These are phyloP conservation scores for Drosera capensis DNA, from an alignment of 148 eudicot genomes.

Conservation along the genomic window DNA sequence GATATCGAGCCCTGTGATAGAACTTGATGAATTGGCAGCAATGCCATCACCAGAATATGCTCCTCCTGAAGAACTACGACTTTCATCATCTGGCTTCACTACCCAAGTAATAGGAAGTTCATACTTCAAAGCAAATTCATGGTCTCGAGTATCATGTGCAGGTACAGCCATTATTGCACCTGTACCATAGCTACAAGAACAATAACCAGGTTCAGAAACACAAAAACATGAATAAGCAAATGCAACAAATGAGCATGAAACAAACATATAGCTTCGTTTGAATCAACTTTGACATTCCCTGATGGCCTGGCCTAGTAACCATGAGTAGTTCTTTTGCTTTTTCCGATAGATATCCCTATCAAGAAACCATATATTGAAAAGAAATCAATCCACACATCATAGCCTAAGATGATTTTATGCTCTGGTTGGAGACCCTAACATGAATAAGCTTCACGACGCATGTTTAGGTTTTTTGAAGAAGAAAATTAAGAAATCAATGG, in stretches of 20 bases:
- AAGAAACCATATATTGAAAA: too few species aligned
- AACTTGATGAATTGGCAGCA: slow-evolving; percentile 58
- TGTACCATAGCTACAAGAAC: slow-evolving; percentile 72
- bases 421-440: too few species aligned
- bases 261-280: background rate
- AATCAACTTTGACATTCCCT: too few species aligned
- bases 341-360: too few species aligned
- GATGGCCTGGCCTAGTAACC: too few species aligned
- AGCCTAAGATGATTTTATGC: too few species aligned
- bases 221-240: slow-evolving; percentile 1
- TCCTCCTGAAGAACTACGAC: slow-evolving; percentile 17
- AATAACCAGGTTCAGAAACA: background rate
- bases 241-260: slow-evolving; percentile 1
- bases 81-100: slow-evolving; percentile 50
- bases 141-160: slow-evolving; percentile 86
- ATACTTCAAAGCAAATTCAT: slow-evolving; percentile 80
- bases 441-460: too few species aligned
- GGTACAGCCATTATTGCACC: slow-evolving; percentile 99
- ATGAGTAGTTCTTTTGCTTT: too few species aligned
- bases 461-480: too few species aligned
- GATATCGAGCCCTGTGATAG: slow-evolving; percentile 61
- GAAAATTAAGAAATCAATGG: too few species aligned
- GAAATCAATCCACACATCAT: too few species aligned
- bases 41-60: slow-evolving; percentile 59
- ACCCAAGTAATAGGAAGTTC: slow-evolving; percentile 51